phyloP scores from a whole-genome alignment of 2,329 filamentous ascomycete genomes.

The Cryphonectria naterciae region DNA sequence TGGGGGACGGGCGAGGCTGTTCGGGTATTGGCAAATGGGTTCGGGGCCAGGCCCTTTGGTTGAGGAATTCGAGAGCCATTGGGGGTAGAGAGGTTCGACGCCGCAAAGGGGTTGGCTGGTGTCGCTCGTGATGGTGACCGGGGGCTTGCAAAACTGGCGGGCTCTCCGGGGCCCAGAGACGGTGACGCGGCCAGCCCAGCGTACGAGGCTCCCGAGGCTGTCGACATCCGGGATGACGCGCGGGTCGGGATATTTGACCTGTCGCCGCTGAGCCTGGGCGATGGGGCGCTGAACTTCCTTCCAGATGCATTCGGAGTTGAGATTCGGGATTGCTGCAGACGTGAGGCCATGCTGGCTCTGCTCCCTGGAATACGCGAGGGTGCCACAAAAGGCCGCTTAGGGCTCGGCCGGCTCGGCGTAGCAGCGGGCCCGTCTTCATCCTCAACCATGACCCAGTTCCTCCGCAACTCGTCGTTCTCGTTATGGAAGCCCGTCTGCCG shows the following conservation, averaged over 20 bases:
- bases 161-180: slow-evolving; percentile 43
- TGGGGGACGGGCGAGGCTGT: slow-evolving; percentile 16
- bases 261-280: slow-evolving; percentile 23
- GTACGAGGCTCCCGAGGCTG: slow-evolving; percentile 23
- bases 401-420: slow-evolving; percentile 29
- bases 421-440: slow-evolving; percentile 33
- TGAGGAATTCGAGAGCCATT: slow-evolving; percentile 27
- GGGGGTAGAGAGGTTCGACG: slow-evolving; percentile 16
- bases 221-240: slow-evolving; percentile 45
- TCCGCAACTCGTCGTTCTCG: slow-evolving; percentile 59
- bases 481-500: slow-evolving; percentile 50
- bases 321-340: slow-evolving; percentile 19
- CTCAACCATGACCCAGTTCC: slow-evolving; percentile 73
- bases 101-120: slow-evolving; percentile 32
- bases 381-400: slow-evolving; percentile 22
- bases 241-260: slow-evolving; percentile 42
- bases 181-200: slow-evolving; percentile 48
- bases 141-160: slow-evolving; percentile 59
- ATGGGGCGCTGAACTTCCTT: slow-evolving; percentile 19
- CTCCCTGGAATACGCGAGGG: slow-evolving; percentile 22
- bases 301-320: slow-evolving; percentile 16
- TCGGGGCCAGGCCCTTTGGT: slow-evolving; percentile 21
- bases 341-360: slow-evolving; percentile 18
- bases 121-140: slow-evolving; percentile 41
- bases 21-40: slow-evolving; percentile 29